Evolutionary conservation across 495 filamentous ascomycete species (phyloP), one percentile per base, ranked within the genome.

Genomic region (Aspergillus nidulans): DNA sequence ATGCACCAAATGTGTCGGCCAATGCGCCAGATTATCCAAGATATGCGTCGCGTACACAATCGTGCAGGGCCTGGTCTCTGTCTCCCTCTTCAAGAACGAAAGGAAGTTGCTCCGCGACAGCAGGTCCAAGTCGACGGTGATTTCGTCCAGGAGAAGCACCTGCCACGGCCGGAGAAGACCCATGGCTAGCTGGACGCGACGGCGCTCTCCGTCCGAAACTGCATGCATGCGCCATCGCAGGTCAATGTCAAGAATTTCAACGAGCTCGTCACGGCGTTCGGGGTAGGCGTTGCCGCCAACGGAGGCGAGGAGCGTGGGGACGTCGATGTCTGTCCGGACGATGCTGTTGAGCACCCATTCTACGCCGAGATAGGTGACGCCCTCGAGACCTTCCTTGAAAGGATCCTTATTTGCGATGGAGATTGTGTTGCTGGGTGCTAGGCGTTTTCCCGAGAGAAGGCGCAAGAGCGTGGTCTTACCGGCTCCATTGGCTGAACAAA

Each of bases 341-440:
- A 97, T 95, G 30, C 85, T 87, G 75, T 97, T 97, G n/a, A 97
- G 83, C 12, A 97, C 95, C 95, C 95, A 99, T 75, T 99, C 94
- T 0, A 95, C 81, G 0, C 94, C 94, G 6, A 99, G 86, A 69
- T 99, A 99, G 45, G 91, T 96, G 23, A 99, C 92, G 43, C 92
- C 94, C 70, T 95, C 88, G 0, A 96, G 79, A 10, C 84, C 82
- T 20, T 89, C 80, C 62, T 86, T 87, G 81, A 99, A 97, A 7
- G 94, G 94, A 73, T 97, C 95, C 25, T 88, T 81, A 49, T 88
- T 89, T 30, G 80, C 85, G 39, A 99, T 84, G 53, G 70, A 68
- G 62, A 99, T 84, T 20, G 83, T 85, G 58, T 78, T 72, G 25
- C 69, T 69, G 0, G 95, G 95, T 2, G 94, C 87, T 52, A 99